Evolutionary conservation across 208 protist genomes (phyloP).

Genomic region (Jaenimonas drosophilae): DNA sequence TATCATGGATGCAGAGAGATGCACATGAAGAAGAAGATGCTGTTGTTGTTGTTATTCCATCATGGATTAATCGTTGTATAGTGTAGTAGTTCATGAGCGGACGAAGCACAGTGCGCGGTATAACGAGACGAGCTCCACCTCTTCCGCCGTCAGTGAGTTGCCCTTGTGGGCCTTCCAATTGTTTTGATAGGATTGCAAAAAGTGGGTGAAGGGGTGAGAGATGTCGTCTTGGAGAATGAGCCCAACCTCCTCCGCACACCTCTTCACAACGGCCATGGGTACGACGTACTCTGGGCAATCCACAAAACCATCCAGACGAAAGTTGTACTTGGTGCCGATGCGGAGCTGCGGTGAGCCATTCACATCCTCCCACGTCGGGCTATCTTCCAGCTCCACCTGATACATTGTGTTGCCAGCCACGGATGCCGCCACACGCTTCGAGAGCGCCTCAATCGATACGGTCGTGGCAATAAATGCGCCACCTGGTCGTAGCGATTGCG

Average conservation of each 20-base stretch:
- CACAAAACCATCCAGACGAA: constrained; percentile 79
- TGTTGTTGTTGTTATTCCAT: too few species aligned
- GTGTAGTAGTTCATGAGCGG: not conserved
- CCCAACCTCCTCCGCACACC: constrained; percentile 7
- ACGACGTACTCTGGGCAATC: constrained; percentile 83
- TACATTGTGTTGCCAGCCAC: constrained; percentile 21
- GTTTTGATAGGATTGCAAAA: constrained; percentile 12
- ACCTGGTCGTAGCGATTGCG: constrained; percentile 25
- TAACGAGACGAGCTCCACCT: constrained; percentile 52
- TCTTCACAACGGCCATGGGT: constrained; percentile 21
- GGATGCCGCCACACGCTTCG: constrained; percentile 17
- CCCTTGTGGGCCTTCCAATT: constrained; percentile 42
- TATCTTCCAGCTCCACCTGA: constrained; percentile 16
- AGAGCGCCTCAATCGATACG: constrained; percentile 37
- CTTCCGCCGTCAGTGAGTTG: constrained; percentile 29
- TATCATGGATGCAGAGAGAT: not conserved
- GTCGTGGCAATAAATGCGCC: constrained; percentile 76
- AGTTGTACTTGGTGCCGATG: constrained; percentile 61
- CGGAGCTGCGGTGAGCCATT: constrained; percentile 8
- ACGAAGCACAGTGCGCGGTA: constrained; percentile 56
- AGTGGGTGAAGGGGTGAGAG: constrained; percentile 25
- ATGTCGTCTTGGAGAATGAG: constrained; percentile 9
- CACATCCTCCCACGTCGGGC: constrained; percentile 5
- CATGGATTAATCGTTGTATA: too few species aligned
- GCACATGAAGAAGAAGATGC: not conserved